These are phyloP conservation scores for Crotalaria pallida DNA, from an alignment of 306 rosid species.

Conservation along the genomic window DNA sequence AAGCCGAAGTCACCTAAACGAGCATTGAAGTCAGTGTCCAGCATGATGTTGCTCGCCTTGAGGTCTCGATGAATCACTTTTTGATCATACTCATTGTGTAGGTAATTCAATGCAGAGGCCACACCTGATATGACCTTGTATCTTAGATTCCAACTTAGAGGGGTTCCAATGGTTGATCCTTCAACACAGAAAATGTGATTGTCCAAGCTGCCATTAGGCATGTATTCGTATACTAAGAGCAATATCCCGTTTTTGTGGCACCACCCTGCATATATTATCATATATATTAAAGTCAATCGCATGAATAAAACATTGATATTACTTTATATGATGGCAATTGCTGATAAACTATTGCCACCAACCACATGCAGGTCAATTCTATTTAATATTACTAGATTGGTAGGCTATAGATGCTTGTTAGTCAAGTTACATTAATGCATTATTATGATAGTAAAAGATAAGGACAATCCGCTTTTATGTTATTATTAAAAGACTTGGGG, in stretches of 20 bases:
- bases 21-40: conserved; percentile 58
- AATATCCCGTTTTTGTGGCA: conserved; percentile 60
- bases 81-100: conserved; percentile 67
- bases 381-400: background rate
- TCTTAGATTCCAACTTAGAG: conserved; percentile 55
- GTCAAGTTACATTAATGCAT: background rate
- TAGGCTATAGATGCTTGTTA: conserved; percentile 2
- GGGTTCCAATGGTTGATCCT: conserved; percentile 12
- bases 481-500: background rate
- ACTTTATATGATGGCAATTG: background rate
- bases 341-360: background rate
- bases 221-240: conserved; percentile 68
- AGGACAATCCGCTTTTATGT: background rate
- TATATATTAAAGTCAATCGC: background rate
- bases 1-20: conserved; percentile 67
- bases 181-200: conserved; percentile 54
- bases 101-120: conserved; percentile 58
- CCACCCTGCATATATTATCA: conserved; percentile 45
- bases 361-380: background rate
- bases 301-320: background rate
- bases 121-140: conserved; percentile 62
- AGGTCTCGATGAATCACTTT: conserved; percentile 68
- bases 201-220: conserved; percentile 86
- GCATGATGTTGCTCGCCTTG: conserved; percentile 73
- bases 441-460: background rate